A percentile compares a stretch with the other conserved stretches of the same genome.
phyloP scores from a whole-genome alignment of 371 early-diverging fungal species.

The Smittium mucronatum region DNA sequence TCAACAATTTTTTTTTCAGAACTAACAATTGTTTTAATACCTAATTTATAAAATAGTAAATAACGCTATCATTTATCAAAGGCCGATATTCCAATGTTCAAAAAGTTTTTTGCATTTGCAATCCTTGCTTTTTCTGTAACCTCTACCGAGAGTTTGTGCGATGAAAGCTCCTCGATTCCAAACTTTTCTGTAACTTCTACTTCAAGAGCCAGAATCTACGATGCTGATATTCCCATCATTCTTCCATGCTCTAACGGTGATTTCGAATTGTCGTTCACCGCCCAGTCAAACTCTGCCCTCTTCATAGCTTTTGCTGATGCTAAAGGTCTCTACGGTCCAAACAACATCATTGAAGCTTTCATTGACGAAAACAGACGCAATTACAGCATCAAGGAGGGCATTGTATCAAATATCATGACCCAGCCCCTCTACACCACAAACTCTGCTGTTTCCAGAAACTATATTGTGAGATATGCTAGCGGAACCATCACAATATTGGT shows the following conservation, averaged over 20 bases:
- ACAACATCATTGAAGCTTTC: background rate
- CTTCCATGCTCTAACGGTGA: background rate
- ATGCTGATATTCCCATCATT: background rate
- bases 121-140: background rate
- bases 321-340: background rate
- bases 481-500: background rate
- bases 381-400: background rate
- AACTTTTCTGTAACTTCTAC: background rate
- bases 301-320: background rate
- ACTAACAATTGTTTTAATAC: no score
- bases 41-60: no score
- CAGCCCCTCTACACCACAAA: no score
- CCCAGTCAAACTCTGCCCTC: background rate
- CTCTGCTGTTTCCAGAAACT: no score
- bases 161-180: background rate
- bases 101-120: no score
- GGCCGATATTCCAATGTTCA: no score
- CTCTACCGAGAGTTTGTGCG: background rate
- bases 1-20: no score
- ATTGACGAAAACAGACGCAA: background rate
- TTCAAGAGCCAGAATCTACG: background rate
- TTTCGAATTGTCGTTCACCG: background rate
- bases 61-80: no score
- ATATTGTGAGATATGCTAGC: no score
- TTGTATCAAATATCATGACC: background rate